Evolutionary conservation across 2,329 filamentous ascomycete genomes (phyloP), one percentile per base, ranked within the genome.

Genomic region (Aspergillus sp.): DNA sequence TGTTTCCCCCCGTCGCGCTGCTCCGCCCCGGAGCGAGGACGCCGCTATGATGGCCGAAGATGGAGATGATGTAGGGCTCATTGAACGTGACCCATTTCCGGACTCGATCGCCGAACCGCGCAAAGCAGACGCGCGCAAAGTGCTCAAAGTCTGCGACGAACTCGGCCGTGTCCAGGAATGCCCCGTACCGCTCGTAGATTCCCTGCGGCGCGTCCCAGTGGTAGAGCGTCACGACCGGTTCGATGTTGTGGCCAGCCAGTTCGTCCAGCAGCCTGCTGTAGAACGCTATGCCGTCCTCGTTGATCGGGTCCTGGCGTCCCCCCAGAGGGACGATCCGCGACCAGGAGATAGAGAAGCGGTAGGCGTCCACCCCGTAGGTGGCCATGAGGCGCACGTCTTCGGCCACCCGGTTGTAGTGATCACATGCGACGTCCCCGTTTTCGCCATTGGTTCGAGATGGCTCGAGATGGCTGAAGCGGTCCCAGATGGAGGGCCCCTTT

Each of bases 251-350:
- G n/a, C 68, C 56, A 4, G 77, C 53, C 31, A 71, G 65, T 14
- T 65, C 66, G 45, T 76, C 66, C 45, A 79, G 75, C 1, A 79
- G 57, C 47, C 73, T 69, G 45, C 76, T 71, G 56, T 79, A 79
- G 53, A 78, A 76, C 0, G 64, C 64, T 11, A 79, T 61, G 0
- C 72, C 77, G 5, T 64, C 53, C 53, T 76, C 68, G 50, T 78
- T 79, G 54, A 79, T 60, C 0, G 71, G 68, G 32, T 70, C 74
- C 3, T 66, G 60, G 1, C 70, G 65, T 2, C 66, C 60, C 4
- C 76, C 77, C 23, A 78, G 74, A 0, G 77, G 76, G 16, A 79
- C 68, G 31, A 79, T 74, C 1, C 77, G 66, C 4, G 72, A 68
- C 76, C 76, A 79, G 0, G 75, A 68, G 38, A 79, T 70, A 6